A percentile compares a stretch with the other conserved stretches of the same genome.
These are phyloP conservation scores for Pseudonitzschia pungens DNA, from an alignment of 108 stramenopile species.

Conservation along the genomic window DNA sequence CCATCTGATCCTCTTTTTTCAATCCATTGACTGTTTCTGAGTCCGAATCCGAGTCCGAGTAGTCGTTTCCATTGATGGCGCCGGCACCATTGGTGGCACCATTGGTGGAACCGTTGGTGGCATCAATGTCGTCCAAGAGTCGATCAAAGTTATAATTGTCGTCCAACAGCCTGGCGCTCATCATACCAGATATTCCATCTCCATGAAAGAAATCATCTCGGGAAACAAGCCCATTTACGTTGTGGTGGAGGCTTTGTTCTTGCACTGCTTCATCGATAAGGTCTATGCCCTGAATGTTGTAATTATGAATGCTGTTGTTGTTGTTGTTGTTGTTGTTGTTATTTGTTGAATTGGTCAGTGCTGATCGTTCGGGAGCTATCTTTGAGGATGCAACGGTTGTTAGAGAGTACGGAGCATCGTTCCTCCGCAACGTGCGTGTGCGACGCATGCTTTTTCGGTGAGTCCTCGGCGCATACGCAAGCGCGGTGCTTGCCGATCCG, in stretches of 20 bases:
- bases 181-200: background rate
- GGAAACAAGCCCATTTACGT: background rate
- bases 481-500: background rate
- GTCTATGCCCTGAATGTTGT: background rate
- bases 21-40: background rate
- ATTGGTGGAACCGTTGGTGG: background rate
- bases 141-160: background rate
- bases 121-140: background rate
- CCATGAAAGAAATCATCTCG: background rate
- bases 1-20: background rate
- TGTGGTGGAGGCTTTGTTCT: background rate
- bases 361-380: constrained; percentile 2
- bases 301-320: background rate
- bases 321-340: background rate
- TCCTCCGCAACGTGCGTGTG: background rate
- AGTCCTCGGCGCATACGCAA: constrained; percentile 4
- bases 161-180: background rate
- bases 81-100: background rate
- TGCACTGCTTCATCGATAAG: background rate
- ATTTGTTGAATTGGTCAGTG: background rate
- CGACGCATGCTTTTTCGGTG: background rate
- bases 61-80: background rate
- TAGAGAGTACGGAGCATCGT: background rate
- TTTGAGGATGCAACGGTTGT: background rate
- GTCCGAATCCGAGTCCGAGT: background rate